These are phyloP conservation scores for Neurospora tetrasperma DNA, from an alignment of 495 filamentous ascomycete genomes.

Conservation along the genomic window DNA sequence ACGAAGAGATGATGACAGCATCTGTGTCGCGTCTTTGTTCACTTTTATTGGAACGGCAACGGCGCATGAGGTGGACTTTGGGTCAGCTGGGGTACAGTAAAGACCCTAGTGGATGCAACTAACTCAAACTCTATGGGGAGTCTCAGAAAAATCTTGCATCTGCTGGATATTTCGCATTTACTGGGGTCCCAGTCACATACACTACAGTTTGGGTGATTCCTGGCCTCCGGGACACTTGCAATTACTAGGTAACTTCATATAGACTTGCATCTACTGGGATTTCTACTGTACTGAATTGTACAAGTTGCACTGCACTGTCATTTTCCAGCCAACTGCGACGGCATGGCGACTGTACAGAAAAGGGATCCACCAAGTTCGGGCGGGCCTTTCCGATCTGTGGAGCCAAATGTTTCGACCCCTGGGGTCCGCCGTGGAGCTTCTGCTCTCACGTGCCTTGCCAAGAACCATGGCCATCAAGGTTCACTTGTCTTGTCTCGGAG, in stretches of 20 bases:
- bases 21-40: neutral
- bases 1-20: neutral
- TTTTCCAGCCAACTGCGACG: neutral
- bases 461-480: neutral
- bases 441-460: neutral
- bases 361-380: neutral
- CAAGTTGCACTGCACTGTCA: neutral
- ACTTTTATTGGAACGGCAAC: neutral
- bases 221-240: no score
- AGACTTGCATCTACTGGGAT: no score
- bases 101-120: no score
- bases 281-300: neutral
- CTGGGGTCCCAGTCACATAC: no score
- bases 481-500: no score
- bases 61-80: neutral
- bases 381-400: neutral
- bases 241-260: no score
- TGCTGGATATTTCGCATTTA: no score
- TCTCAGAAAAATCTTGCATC: no score
- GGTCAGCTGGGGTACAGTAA: neutral
- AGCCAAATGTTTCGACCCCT: neutral
- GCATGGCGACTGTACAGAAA: neutral
- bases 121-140: no score
- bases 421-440: neutral
- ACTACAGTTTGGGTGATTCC: no score